These are phyloP conservation scores for Akanthomyces lecanii DNA, from an alignment of 2,329 filamentous ascomycete species.

Conservation along the genomic window DNA sequence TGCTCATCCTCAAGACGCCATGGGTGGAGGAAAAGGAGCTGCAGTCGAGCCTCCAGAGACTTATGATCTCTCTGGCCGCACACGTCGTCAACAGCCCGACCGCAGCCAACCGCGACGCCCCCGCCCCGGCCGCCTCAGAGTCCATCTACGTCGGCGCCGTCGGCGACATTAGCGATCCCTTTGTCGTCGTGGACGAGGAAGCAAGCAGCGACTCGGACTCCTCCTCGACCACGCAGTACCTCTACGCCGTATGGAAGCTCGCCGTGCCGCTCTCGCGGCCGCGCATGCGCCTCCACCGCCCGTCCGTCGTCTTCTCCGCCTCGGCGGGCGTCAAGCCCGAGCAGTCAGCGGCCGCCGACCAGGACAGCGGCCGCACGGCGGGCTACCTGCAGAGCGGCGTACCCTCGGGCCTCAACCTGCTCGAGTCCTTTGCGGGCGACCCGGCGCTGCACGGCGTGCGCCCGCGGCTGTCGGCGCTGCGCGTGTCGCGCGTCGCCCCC, in stretches of 20 bases:
- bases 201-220: constrained; percentile 25
- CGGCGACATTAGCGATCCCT: constrained; percentile 45
- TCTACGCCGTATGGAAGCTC: constrained; percentile 58
- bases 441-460: constrained; percentile 56
- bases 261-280: constrained; percentile 55
- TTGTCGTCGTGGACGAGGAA: constrained; percentile 45
- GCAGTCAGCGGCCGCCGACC: constrained; percentile 21
- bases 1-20: constrained; percentile 64
- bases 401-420: constrained; percentile 69
- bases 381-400: constrained; percentile 67
- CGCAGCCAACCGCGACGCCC: constrained; percentile 40
- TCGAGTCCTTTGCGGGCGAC: constrained; percentile 67
- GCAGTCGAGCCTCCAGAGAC: constrained; percentile 54
- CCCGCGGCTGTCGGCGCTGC: constrained; percentile 66
- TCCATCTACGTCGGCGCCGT: constrained; percentile 55
- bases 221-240: constrained; percentile 31
- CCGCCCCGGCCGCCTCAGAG: constrained; percentile 41
- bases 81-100: constrained; percentile 57
- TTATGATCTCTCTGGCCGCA: constrained; percentile 64
- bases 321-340: constrained; percentile 57
- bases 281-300: constrained; percentile 61
- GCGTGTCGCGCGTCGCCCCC: constrained; percentile 71
- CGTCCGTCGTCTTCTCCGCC: constrained; percentile 61
- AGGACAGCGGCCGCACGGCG: constrained; percentile 34
- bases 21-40: constrained; percentile 54